Conservation (phyloP, 305 asterid species). For the Lippia alba region DNA sequence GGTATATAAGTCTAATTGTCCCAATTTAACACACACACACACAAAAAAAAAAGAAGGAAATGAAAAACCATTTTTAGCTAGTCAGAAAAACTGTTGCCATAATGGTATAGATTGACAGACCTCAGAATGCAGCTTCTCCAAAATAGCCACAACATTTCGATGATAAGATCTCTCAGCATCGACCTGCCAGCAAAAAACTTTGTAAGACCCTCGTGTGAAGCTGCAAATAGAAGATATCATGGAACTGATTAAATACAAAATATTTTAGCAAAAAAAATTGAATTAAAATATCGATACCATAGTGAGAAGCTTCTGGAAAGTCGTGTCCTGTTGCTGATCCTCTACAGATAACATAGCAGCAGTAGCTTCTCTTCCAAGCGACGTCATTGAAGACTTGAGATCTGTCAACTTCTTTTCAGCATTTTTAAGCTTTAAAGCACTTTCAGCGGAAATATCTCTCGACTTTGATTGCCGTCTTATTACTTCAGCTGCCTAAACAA, state of each 20-base stretch:
- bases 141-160: conserved; percentile 65
- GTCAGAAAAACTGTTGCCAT: neutral
- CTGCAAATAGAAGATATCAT: neutral
- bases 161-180: conserved; percentile 92
- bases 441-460: conserved; percentile 80
- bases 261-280: no score
- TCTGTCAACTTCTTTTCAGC: conserved; percentile 76
- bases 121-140: conserved; percentile 89
- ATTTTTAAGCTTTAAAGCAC: conserved; percentile 65
- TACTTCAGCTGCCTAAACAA: conserved; percentile 83
- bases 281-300: conserved; percentile 49
- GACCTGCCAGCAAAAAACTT: conserved; percentile 63
- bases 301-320: conserved; percentile 75
- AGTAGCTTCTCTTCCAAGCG: conserved; percentile 89
- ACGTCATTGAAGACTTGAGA: conserved; percentile 76
- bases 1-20: no score
- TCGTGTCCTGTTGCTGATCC: conserved; percentile 79
- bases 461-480: conserved; percentile 83
- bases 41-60: neutral
- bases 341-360: conserved; percentile 88
- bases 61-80: no score
- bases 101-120: conserved; percentile 41
- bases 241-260: neutral
- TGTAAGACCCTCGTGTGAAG: conserved; percentile 27
- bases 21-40: no score